Base-by-base conservation (phyloP, 305 asterid species). In the Rubia occidens region DNA sequence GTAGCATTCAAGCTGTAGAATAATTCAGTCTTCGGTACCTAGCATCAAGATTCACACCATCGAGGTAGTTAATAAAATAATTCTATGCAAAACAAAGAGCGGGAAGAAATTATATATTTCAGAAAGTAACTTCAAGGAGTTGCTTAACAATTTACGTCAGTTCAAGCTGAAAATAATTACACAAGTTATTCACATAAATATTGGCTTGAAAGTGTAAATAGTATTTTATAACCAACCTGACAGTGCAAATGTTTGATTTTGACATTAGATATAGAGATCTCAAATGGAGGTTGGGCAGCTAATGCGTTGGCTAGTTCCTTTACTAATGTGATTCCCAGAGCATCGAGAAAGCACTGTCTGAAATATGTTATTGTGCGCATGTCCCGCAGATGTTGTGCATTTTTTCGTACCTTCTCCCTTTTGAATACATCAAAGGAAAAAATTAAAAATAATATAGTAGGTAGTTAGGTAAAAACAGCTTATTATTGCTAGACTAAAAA, bases 301-400 rank as follows among this genome's bases (percentile, higher is more conserved):
- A 94, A 82, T 58, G 96, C 96, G 68, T 63, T 85, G 73, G 96
- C 89, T 65, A 94, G 93, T 82, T 94, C 97, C 81, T 88, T 89
- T 74, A 84, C 84, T 10, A 89, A 84, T 61, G 87, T 77, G 82
- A 89, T 78, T 72, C 72, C 63, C 77, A 64, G 61, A 65, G 85
- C 86, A 78, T 86, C 83, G 8, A 90, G 86, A 77, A 94, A 91
- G 79, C 96, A 91, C 67, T 91, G 97, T 74, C 90, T 83, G 74
- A 94, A 94, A 85, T 94, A 94, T 67, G 95, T 89, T 85, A 91
- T 87, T 20, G 83, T 64, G 67, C 90, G 92, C 67, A 86, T 65
- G 78, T 91, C 96, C 66, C 99, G 85, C 47, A 86, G 69, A 80
- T 80, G 80, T 54, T 68, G 84, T 42, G 93, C 85, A 83, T 91